These are phyloP conservation scores for Ceratocystis variospora DNA, from an alignment of 2,329 filamentous ascomycete species.

Conservation along the genomic window DNA sequence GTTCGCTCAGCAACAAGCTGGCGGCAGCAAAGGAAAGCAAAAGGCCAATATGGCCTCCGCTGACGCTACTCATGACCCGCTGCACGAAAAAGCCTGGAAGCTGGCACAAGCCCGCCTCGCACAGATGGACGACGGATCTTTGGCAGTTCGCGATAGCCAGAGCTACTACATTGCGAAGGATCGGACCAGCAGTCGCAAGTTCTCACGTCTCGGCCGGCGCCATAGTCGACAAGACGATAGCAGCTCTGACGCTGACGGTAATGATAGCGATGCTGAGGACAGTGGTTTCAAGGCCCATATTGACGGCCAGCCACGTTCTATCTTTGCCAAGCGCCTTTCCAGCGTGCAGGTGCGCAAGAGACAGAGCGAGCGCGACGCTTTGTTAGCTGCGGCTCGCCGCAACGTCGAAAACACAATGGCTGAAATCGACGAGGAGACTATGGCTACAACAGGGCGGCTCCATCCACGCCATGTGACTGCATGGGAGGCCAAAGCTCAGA, in stretches of 20 bases:
- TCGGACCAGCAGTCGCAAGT: constrained; percentile 29
- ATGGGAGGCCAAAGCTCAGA: constrained; percentile 66
- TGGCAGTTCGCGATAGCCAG: constrained; percentile 49
- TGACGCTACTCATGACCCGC: constrained; percentile 21
- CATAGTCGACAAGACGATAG: not conserved
- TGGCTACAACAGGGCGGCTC: constrained; percentile 48
- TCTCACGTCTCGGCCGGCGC: constrained; percentile 28
- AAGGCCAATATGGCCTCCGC: not conserved
- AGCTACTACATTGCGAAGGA: constrained; percentile 56
- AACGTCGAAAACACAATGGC: constrained; percentile 72
- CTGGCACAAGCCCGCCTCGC: constrained; percentile 71
- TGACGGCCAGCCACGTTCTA: constrained; percentile 49
- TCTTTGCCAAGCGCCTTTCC: constrained; percentile 54
- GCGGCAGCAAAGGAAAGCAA: constrained; percentile 20
- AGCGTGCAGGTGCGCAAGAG: constrained; percentile 62
- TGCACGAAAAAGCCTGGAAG: constrained; percentile 79
- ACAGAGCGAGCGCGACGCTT: constrained; percentile 55
- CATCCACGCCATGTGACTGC: constrained; percentile 54
- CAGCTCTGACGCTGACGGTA: constrained; percentile 30
- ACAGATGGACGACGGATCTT: constrained; percentile 60
- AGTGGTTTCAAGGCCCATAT: constrained; percentile 42
- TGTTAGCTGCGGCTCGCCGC: constrained; percentile 67
- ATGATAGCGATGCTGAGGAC: constrained; percentile 32
- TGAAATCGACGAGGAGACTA: constrained; percentile 56
- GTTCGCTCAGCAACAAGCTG: constrained; percentile 57